Base-by-base conservation (phyloP, 179 eudicot genomes). In the Corrigiola litoralis region DNA sequence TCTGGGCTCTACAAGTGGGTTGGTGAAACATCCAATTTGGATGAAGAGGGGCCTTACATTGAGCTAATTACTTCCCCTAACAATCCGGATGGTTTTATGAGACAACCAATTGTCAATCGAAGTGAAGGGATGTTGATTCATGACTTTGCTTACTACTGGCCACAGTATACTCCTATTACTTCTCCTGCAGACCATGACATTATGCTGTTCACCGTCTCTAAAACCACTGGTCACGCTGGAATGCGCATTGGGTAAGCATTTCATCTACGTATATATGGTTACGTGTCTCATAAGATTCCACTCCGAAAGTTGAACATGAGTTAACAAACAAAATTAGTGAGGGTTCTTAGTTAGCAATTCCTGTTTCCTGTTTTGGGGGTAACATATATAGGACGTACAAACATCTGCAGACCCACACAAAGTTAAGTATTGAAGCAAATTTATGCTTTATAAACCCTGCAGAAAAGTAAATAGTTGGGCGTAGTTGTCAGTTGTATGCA, bases 131-230 rank as follows among this genome's bases (percentile, higher is more conserved):
- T 81, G 65, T 53, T 87, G 42, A 44, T 94, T 60, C 94, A 90
- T 58, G 98, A 90, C 73, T 77, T 85, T 52, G 98, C 95, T 32
- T 92, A 92, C 64, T 89, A 89, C 68, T 92, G 98, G 98, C 98
- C 97, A 2, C 98, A 94, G 41, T 94, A 87, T 65, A 90, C 88
- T 59, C 86, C 97, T 0, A 94, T 94, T 48, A 77, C 84, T 58
- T 60, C 78, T 53, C 70, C 84, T 2, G 90, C 90, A 21, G 85
- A 91, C 52, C 79, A 91, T 23, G 94, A 88, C 18, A 68, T 91
- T 42, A 91, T 91, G 97, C 76, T 91, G 5, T 90, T 90, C 65
- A 90, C 95, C 0, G 79, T 88, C 68, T 90, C 97, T 27, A 90
- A 90, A 72, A 74, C 83, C 85, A 88, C 95, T 2, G 97, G 97